Conservation (phyloP, 2,329 filamentous ascomycete species). For the Didymella exigua region DNA sequence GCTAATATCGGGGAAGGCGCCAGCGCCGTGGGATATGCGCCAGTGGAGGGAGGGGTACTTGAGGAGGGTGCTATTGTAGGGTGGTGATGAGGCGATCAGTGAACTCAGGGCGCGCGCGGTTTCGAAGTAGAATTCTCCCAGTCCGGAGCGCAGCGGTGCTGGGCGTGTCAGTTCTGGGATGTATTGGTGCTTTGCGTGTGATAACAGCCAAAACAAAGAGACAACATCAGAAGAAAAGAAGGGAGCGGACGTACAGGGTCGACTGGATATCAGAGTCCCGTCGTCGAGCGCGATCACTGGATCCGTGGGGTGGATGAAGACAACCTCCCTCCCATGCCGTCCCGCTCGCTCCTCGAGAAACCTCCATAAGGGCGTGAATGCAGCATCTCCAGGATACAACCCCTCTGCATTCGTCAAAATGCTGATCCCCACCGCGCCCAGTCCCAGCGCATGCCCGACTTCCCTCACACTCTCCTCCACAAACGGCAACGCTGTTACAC, state of each 20-base stretch:
- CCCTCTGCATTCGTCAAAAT: constrained; percentile 46
- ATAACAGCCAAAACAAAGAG: no score
- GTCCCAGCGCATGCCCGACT: constrained; percentile 35
- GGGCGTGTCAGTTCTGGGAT: neutral
- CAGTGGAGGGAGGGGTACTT: constrained; percentile 41
- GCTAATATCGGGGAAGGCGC: constrained; percentile 45
- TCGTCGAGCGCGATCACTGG: constrained; percentile 38
- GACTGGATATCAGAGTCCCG: constrained; percentile 32
- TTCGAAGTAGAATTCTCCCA: constrained; percentile 48
- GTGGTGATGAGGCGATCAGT: constrained; percentile 32
- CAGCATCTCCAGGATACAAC: constrained; percentile 38
- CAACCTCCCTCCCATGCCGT: constrained; percentile 30
- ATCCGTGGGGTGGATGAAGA: constrained; percentile 47
- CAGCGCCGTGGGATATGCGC: constrained; percentile 45
- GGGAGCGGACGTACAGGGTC: constrained; percentile 37
- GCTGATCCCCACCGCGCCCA: constrained; percentile 40
- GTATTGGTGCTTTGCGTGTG: no score
- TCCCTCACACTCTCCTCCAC: constrained; percentile 38
- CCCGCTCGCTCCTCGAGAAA: constrained; percentile 27
- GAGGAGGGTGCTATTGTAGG: constrained; percentile 28
- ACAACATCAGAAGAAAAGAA: neutral
- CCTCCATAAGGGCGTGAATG: constrained; percentile 36
- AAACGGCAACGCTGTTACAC: constrained; percentile 39
- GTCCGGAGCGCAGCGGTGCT: constrained; percentile 44
- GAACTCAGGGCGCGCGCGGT: constrained; percentile 45